Evolutionary conservation across 2,329 filamentous ascomycete genomes (phyloP), one percentile per base, ranked within the genome.

Genomic region (Cladophialophora exuberans): DNA sequence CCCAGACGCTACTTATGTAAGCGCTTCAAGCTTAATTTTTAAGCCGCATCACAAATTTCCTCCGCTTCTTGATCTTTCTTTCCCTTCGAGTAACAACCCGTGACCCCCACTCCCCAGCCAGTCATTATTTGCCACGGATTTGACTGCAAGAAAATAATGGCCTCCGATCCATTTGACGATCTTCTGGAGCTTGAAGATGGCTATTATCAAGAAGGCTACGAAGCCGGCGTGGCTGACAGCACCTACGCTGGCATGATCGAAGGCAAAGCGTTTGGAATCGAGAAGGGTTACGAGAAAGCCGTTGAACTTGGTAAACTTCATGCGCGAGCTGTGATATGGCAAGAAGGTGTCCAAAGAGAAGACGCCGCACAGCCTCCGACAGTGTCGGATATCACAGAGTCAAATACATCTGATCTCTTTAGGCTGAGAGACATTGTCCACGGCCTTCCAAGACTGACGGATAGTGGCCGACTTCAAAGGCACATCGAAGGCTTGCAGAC

Each of bases 271-370:
- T 90, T 97, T 68, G 94, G 93, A 0, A 83, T 97, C 36, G 88
- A 95, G 69, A 94, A 92, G 62, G 93, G 92, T 0, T 97, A 94
- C 65, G 90, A 96, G 65, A 97, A 96, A 73, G 97, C 95, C 67
- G 69, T 88, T 36, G 86, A 90, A 59, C 83, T 90, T 70, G 93
- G 93, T 2, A 80, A 81, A 55, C 73, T 97, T 26, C 87, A 93
- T 64, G 89, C 90, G 39, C 86, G 85, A 66, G 85, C 90, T 11
- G 74, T 88, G 20, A 79, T 97, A n/a, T 97, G 93, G 92, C 85
- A 86, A 10, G 88, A 89, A 57, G 80, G 91, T 50, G 46, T 15
- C 35, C 48, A 30, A n/a, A 4, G 36, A 13, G 25, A 10, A n/a
- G n/a, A 49, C 18, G 25, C 57, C 22, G 18, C 4, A 13, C 45